phyloP scores from a whole-genome alignment of 148 eudicot species.

The Rhododendron ovatum region DNA sequence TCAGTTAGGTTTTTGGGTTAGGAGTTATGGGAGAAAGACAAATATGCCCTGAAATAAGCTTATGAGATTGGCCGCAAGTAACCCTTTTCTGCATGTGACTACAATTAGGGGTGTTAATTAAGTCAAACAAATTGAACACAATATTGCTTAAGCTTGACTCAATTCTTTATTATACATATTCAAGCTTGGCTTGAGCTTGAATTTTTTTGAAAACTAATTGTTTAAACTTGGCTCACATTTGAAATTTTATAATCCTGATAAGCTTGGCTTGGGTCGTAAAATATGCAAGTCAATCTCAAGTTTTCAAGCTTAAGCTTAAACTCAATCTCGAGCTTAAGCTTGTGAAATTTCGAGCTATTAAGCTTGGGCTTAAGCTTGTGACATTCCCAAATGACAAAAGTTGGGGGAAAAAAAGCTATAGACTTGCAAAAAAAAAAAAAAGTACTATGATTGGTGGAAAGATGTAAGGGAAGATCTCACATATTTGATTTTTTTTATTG shows the following conservation, averaged over 20 bases:
- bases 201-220: no score
- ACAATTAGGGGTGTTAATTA: no score
- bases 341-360: no score
- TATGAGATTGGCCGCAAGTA: no score
- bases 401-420: neutral
- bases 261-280: neutral
- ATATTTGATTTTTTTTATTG: neutral
- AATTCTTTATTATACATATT: neutral
- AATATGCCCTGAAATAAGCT: neutral
- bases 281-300: no score
- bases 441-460: neutral
- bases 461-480: neutral
- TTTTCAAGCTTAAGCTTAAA: no score
- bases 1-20: neutral
- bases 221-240: no score
- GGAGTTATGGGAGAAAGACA: neutral
- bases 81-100: no score
- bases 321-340: no score
- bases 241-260: neutral
- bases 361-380: neutral
- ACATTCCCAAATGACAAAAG: neutral
- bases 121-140: no score
- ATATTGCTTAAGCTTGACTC: neutral
- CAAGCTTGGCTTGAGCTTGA: no score
- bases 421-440: neutral